These are phyloP conservation scores for Trapa bicornis DNA, from an alignment of 345 rosid species.

Conservation along the genomic window DNA sequence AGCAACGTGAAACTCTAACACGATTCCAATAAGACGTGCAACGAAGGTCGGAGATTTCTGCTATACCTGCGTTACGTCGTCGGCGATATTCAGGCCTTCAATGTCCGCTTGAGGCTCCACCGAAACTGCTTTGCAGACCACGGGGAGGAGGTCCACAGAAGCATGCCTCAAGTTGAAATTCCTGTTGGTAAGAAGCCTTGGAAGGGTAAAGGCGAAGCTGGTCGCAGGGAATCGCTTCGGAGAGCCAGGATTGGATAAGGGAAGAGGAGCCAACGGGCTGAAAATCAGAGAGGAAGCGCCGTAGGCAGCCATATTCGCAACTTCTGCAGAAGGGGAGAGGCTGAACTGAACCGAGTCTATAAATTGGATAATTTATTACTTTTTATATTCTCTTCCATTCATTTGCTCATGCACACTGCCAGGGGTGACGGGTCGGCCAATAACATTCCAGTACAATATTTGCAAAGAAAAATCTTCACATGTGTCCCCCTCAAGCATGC, in stretches of 20 bases:
- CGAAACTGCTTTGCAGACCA: conserved; percentile 62
- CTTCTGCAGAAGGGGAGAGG: background rate
- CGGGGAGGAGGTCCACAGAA: conserved; percentile 20
- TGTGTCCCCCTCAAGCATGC: too few species aligned
- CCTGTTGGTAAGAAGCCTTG: background rate
- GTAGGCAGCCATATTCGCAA: conserved; percentile 21
- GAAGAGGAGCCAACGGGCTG: conserved; percentile 30
- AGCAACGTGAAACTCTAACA: background rate
- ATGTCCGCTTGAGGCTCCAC: conserved; percentile 38
- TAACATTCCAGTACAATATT: too few species aligned
- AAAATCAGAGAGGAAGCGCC: conserved; percentile 20
- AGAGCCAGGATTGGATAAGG: background rate
- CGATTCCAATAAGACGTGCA: background rate
- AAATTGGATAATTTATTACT: too few species aligned
- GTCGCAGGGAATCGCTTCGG: conserved; percentile 1
- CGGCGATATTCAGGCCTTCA: conserved; percentile 78
- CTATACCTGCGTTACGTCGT: conserved; percentile 66
- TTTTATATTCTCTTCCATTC: too few species aligned
- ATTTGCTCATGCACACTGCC: too few species aligned
- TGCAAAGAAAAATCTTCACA: too few species aligned
- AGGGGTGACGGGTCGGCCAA: too few species aligned
- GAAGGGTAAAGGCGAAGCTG: conserved; percentile 19
- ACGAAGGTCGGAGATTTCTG: background rate
- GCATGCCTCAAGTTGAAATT: background rate
- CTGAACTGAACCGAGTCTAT: too few species aligned